Percentiles rank a stretch among this genome's conserved stretches.
Conservation (phyloP, 2,329 filamentous ascomycete genomes). For the Venturia oleaginea region DNA sequence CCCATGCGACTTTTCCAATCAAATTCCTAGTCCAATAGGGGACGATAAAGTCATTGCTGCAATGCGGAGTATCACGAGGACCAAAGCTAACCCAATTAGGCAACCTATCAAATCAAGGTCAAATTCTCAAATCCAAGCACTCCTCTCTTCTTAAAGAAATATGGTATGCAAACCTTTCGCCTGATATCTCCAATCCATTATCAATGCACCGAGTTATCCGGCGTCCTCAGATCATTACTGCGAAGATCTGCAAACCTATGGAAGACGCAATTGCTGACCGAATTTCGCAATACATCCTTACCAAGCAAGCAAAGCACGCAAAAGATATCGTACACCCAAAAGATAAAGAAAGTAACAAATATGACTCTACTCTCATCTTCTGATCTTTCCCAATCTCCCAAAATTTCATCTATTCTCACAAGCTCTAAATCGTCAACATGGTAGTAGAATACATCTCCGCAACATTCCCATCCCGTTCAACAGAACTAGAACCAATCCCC, state of each 20-base stretch:
- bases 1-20: too few relatives aligned
- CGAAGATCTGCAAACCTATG: constrained; percentile 1
- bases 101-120: too few relatives aligned
- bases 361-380: not conserved
- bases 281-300: not conserved
- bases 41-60: too few relatives aligned
- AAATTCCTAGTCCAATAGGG: too few relatives aligned
- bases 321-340: not conserved
- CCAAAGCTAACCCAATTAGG: too few relatives aligned
- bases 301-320: not conserved
- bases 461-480: constrained; percentile 49
- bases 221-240: not conserved
- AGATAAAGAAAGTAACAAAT: not conserved
- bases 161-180: too few relatives aligned
- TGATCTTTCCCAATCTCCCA: not conserved
- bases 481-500: constrained; percentile 45
- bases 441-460: constrained; percentile 47
- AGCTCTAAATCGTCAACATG: not conserved
- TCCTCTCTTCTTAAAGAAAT: too few relatives aligned
- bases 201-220: not conserved
- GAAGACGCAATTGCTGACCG: constrained; percentile 1
- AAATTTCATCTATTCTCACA: not conserved
- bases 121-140: too few relatives aligned
- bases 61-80: too few relatives aligned
- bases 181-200: not conserved